Percentiles rank a stretch among this genome's conserved stretches.
Evolutionary conservation across 768 basidiomycete species (phyloP).

Genomic region (Porpolomopsis calyptriformis): DNA sequence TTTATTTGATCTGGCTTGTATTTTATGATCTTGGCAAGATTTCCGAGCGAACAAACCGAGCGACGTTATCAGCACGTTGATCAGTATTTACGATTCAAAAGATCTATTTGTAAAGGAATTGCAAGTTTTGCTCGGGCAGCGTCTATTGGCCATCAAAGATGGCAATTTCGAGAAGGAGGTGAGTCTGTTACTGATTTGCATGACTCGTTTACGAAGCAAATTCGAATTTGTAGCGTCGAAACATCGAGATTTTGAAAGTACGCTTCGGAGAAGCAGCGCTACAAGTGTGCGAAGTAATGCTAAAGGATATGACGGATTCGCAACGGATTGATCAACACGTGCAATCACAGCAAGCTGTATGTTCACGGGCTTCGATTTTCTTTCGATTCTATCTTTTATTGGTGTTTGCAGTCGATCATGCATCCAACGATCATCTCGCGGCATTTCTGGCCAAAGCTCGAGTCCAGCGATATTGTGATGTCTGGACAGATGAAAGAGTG

Average conservation of each 20-base stretch:
- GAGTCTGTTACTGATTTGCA: constrained; percentile 14
- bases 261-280: constrained; percentile 90
- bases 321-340: constrained; percentile 82
- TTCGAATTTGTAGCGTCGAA: constrained; percentile 52
- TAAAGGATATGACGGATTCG: constrained; percentile 94
- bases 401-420: constrained; percentile 43
- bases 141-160: constrained; percentile 69
- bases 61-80: constrained; percentile 91
- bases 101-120: constrained; percentile 95
- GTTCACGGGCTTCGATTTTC: constrained; percentile 19
- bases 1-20: background rate
- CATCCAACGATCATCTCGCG: constrained; percentile 88
- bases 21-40: constrained; percentile 36
- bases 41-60: constrained; percentile 86
- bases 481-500: constrained; percentile 80
- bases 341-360: constrained; percentile 58
- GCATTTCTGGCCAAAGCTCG: constrained; percentile 90
- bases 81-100: constrained; percentile 95
- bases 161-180: constrained; percentile 69
- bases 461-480: constrained; percentile 62
- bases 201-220: background rate
- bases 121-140: constrained; percentile 82
- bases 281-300: constrained; percentile 97
- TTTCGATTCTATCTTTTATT: background rate
- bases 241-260: constrained; percentile 88